These are phyloP conservation scores for Blepharisma stoltei DNA, from an alignment of 73 alveolate genomes.

Conservation along the genomic window DNA sequence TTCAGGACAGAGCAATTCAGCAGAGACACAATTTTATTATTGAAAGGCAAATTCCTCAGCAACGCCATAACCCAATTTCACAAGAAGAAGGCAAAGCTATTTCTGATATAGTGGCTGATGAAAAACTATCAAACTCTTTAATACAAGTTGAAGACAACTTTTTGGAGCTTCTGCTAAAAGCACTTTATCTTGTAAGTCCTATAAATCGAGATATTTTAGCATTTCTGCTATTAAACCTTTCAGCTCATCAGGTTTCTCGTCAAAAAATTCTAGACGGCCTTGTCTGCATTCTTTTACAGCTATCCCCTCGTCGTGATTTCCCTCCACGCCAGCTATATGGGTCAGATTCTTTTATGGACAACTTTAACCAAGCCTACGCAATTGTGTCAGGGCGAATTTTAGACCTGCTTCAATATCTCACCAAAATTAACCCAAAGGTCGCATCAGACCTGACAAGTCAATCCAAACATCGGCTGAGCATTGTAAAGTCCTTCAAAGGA, in stretches of 20 bases:
- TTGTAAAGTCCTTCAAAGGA: neutral
- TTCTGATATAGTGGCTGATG: constrained; percentile 7
- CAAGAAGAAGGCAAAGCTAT: constrained; percentile 21
- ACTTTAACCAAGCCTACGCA: constrained; percentile 6
- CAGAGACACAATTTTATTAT: too few relatives aligned
- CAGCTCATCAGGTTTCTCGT: neutral
- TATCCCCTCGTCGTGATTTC: neutral
- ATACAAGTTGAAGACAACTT: neutral
- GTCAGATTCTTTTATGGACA: constrained; percentile 8
- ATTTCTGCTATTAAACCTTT: neutral
- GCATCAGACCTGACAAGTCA: neutral
- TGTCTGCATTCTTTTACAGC: neutral
- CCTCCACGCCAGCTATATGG: constrained; percentile 14
- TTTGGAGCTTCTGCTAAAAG: constrained; percentile 1
- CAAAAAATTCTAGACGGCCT: constrained; percentile 5
- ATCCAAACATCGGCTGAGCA: neutral
- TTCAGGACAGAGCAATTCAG: constrained; percentile 25
- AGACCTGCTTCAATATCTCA: constrained; percentile 12
- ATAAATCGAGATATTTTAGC: constrained; percentile 17
- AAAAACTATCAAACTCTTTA: constrained; percentile 15
- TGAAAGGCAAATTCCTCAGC: neutral
- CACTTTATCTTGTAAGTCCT: neutral
- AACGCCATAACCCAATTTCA: neutral
- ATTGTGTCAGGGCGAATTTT: neutral
- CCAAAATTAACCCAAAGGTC: neutral